Base-by-base conservation (phyloP, 2,329 filamentous ascomycete genomes). In the Apiospora aurea region DNA sequence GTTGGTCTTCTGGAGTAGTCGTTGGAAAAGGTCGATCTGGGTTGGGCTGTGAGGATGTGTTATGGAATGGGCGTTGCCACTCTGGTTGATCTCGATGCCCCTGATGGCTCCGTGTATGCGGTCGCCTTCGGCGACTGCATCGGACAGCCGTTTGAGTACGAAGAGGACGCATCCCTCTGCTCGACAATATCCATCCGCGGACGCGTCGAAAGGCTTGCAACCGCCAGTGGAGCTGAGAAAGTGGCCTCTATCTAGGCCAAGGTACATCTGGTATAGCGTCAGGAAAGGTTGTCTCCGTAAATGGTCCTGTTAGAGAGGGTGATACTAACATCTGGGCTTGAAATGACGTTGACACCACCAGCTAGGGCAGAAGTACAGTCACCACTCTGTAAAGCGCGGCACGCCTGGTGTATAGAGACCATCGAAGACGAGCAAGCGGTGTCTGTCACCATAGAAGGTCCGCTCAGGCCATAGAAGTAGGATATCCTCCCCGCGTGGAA, bases 391-490 rank as follows among this genome's bases (percentile, higher is more conserved):
- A 74, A 16, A 8, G 73, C 71, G n/a, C 72, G 69, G n/a, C 29
- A 53, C 4, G 74, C 74, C 46, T 75, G 74, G 43, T 75, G 64
- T 16, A 75, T 49, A 24, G 74, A 71, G 1, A 74, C 72, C 51
- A 72, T 71, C 1, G 74, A 75, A 13, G 72, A 74, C 11, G 72
- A 74, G 47, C 74, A 75, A 0, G 74, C 74, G 7, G 74, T 75
- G 51, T 75, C 74, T 1, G 72, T 41, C 26, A 69, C 70, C 11
- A 73, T 71, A 1, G 72, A 74, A 24, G 74, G 74, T 5, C 74
- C 74, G 13, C 69, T 72, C 47, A 70, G 72, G 14, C 71, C 67
- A 26, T 72, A 75, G 13, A 69, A 70, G 47, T 75, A 75, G 13
- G 73, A 75, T 51, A 75, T 73, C n/a, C 73, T 66, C 24, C 72